Conservation (phyloP, 306 rosid genomes). For the Gillenia trifoliata region DNA sequence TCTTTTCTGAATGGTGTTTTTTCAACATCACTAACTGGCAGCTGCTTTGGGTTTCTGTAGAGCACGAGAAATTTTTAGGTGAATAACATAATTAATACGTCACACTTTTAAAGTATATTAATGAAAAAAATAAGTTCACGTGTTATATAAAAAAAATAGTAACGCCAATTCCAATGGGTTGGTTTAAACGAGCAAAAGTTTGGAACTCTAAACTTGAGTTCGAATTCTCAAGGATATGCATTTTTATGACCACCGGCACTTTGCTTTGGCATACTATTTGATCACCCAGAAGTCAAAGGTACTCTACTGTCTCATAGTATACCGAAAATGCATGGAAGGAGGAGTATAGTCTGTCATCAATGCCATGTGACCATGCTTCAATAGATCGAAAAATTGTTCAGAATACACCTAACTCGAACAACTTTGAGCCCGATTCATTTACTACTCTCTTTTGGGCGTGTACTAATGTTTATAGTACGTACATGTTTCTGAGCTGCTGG, state of each 20-base stretch:
- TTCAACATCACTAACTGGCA: background rate
- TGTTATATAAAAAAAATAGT: too few relatives aligned
- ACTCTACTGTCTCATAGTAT: background rate
- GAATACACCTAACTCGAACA: background rate
- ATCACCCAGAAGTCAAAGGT: background rate
- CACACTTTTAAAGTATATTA: background rate
- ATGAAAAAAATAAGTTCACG: too few relatives aligned
- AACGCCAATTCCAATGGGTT: too few relatives aligned
- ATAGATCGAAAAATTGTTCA: background rate
- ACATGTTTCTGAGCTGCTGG: background rate
- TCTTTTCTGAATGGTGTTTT: background rate
- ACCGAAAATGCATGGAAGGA: background rate
- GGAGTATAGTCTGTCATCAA: background rate
- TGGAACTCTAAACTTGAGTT: too few relatives aligned
- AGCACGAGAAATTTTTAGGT: background rate
- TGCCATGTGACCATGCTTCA: background rate
- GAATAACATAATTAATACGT: too few relatives aligned
- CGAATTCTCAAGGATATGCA: background rate
- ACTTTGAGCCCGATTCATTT: background rate
- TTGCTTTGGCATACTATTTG: too few relatives aligned
- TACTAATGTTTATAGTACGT: background rate
- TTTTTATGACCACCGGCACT: background rate
- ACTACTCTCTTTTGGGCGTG: background rate
- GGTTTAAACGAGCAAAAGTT: too few relatives aligned
- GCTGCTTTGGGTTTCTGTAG: background rate